Conservation (phyloP, 1,284 basidiomycete species). For the Fistulina hepatica region DNA sequence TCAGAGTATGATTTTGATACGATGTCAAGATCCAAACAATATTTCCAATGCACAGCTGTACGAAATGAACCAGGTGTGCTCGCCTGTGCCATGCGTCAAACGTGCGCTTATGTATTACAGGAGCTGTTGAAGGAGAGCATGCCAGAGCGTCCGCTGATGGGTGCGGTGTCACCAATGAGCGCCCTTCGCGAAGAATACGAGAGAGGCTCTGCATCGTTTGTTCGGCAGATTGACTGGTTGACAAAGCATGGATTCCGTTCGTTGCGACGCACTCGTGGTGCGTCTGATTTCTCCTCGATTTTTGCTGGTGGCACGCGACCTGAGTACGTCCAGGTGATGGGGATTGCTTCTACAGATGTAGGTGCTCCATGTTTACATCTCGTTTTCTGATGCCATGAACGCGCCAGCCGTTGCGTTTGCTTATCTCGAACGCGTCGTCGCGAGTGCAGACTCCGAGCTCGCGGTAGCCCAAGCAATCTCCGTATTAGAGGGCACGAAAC, state of each 20-base stretch:
- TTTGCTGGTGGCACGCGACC: conserved; percentile 7
- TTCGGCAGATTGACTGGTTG: conserved; percentile 60
- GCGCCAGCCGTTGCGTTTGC: not conserved
- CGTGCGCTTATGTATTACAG: conserved; percentile 19
- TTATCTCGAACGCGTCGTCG: not conserved
- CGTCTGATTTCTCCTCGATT: conserved; percentile 29
- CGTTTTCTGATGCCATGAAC: not conserved
- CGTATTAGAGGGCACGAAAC: not conserved
- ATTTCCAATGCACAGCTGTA: conserved; percentile 31
- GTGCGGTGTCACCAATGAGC: conserved; percentile 35
- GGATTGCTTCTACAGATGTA: conserved; percentile 1
- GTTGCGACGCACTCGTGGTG: conserved; percentile 60
- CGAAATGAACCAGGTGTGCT: conserved; percentile 37
- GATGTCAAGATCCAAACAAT: no score
- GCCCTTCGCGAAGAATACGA: conserved; percentile 56
- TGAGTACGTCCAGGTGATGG: conserved; percentile 1
- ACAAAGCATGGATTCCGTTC: conserved; percentile 43
- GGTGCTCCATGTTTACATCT: not conserved
- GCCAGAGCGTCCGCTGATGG: conserved; percentile 40
- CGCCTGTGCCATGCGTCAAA: not conserved
- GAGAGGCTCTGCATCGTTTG: conserved; percentile 42
- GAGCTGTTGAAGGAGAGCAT: conserved; percentile 39
- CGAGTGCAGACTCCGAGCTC: not conserved
- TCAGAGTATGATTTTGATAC: no score
- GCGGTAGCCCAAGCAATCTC: not conserved